A percentile compares a stretch with the other conserved stretches of the same genome.
These are phyloP conservation scores for Takakia lepidozioides DNA, from an alignment of 225 moss, liverwort and hornwort genomes.

Conservation along the genomic window DNA sequence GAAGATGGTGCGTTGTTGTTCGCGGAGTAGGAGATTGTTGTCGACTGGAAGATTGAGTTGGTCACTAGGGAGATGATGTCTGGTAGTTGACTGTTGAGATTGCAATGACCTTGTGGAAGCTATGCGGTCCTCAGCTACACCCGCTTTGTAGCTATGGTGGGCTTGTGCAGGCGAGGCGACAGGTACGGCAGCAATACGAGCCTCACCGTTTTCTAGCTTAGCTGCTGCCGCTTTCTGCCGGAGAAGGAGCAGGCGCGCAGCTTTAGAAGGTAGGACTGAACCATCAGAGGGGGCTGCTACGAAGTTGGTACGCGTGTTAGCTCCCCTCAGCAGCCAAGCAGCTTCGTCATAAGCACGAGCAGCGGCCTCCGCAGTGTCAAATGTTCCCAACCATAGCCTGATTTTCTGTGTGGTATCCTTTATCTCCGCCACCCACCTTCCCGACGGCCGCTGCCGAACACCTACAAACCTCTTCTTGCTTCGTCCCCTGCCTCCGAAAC, in stretches of 20 bases:
- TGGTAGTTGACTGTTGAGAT: background rate
- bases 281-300: slow-evolving; percentile 17
- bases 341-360: no score
- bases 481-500: no score
- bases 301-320: slow-evolving; percentile 18
- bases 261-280: slow-evolving; percentile 18
- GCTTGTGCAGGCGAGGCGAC: background rate
- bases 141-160: slow-evolving; percentile 9
- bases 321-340: no score
- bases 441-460: no score
- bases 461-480: no score
- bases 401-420: no score
- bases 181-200: slow-evolving; percentile 7
- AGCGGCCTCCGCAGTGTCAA: no score
- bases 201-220: slow-evolving; percentile 1
- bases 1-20: no score
- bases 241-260: slow-evolving; percentile 11
- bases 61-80: background rate
- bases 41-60: background rate
- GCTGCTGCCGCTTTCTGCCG: slow-evolving; percentile 4
- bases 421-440: no score
- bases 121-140: slow-evolving; percentile 8
- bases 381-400: no score
- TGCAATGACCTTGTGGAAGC: background rate
- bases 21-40: slow-evolving; percentile 6